phyloP scores from a whole-genome alignment of 1,139 yeast species.

The Yamadazyma conglobata region DNA sequence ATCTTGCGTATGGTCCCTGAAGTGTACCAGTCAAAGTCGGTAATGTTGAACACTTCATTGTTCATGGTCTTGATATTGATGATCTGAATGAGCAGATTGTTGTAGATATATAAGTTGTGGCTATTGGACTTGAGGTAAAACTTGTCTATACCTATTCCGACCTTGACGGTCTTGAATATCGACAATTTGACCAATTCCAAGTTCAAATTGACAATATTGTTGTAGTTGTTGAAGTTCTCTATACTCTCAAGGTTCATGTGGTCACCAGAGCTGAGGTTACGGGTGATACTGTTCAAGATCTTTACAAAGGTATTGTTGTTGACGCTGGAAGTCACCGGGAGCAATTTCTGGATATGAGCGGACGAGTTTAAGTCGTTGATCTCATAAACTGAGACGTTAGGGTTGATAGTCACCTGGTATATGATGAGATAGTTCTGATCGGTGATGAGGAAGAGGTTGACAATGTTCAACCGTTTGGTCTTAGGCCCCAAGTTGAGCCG shows the following conservation, averaged over 20 bases:
- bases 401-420: conserved; percentile 31
- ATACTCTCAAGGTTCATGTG: conserved; percentile 33
- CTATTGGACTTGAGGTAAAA: conserved; percentile 42
- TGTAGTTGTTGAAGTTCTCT: conserved; percentile 36
- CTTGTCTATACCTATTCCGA: conserved; percentile 29
- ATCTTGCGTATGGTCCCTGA: conserved; percentile 17
- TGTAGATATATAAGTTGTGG: conserved; percentile 34
- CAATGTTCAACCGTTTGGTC: conserved; percentile 13
- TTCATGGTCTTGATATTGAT: conserved; percentile 33
- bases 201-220: conserved; percentile 25
- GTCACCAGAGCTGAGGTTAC: conserved; percentile 27
- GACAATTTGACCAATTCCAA: conserved; percentile 30
- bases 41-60: conserved; percentile 26
- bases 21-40: conserved; percentile 31
- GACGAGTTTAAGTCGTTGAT: conserved; percentile 22
- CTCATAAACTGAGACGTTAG: conserved; percentile 32
- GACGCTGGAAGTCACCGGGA: conserved; percentile 20
- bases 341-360: conserved; percentile 28
- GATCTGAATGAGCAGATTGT: conserved; percentile 28
- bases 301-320: conserved; percentile 19
- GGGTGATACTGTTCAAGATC: conserved; percentile 36
- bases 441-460: conserved; percentile 36
- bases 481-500: conserved; percentile 5
- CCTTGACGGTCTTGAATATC: conserved; percentile 33
- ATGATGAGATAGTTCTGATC: conserved; percentile 30